phyloP scores from a whole-genome alignment of 352 stramenopile genomes.

The Globisporangium carolinianum region DNA sequence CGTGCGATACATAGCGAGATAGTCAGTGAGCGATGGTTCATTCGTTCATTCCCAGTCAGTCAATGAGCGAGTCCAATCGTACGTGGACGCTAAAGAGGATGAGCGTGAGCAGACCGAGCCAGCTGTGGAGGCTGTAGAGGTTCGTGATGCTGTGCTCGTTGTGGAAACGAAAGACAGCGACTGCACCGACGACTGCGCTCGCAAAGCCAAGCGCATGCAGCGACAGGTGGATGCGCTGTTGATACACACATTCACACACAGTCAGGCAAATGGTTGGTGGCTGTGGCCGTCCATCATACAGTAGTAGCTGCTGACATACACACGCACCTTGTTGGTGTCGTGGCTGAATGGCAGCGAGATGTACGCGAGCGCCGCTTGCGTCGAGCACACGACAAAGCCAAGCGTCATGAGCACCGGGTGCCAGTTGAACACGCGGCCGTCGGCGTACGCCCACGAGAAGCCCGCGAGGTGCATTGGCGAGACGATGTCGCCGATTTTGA shows the following conservation, averaged over 20 bases:
- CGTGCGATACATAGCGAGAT: background rate
- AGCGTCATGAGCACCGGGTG: conserved; percentile 84
- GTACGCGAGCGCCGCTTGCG: conserved; percentile 59
- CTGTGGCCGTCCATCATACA: too few relatives aligned
- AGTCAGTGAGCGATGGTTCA: background rate
- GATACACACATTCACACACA: too few relatives aligned
- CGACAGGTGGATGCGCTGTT: conserved; percentile 58
- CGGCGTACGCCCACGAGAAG: conserved; percentile 59
- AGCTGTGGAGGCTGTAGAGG: conserved; percentile 85
- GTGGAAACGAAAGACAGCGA: conserved; percentile 84
- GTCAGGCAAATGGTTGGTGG: too few relatives aligned
- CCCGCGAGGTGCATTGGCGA: conserved; percentile 38
- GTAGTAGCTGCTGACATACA: background rate
- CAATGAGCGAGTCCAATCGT: conserved; percentile 3
- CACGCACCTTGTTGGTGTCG: conserved; percentile 50
- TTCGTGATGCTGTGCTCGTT: conserved; percentile 84
- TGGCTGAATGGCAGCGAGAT: conserved; percentile 61
- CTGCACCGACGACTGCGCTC: conserved; percentile 41
- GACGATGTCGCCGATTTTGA: conserved; percentile 32
- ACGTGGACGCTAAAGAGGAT: conserved; percentile 49
- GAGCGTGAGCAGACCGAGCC: conserved; percentile 63
- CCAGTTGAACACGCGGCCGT: conserved; percentile 81
- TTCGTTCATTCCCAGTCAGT: too few relatives aligned
- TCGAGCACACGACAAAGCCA: conserved; percentile 75
- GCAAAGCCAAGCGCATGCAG: conserved; percentile 62